Conservation (phyloP, 2,329 filamentous ascomycete genomes). For the Talaromyces rugulosus region DNA sequence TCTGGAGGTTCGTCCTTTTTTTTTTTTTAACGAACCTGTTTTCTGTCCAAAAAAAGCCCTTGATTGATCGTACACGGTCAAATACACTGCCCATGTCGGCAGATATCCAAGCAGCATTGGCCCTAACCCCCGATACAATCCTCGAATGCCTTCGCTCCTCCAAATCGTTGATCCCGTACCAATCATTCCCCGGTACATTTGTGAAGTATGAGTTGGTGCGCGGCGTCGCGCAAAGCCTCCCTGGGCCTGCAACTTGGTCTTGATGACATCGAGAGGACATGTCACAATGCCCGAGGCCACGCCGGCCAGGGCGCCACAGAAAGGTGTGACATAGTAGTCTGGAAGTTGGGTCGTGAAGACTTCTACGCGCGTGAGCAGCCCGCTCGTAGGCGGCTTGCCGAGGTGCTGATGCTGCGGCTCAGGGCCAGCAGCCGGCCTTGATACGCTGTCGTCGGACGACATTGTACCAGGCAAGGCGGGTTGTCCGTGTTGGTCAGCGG, state of each 20-base stretch:
- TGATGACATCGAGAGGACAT: conserved; percentile 97
- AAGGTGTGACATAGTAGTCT: conserved; percentile 64
- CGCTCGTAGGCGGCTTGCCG: conserved; percentile 20
- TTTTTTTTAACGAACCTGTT: conserved; percentile 46
- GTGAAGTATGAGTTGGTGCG: conserved; percentile 40
- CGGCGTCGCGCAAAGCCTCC: conserved; percentile 64
- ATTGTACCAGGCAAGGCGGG: conserved; percentile 42
- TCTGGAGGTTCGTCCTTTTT: background rate
- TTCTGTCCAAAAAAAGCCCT: conserved; percentile 68
- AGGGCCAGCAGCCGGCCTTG: conserved; percentile 28
- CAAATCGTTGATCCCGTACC: conserved; percentile 85
- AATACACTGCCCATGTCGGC: conserved; percentile 97
- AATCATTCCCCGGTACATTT: conserved; percentile 76
- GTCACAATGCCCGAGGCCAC: conserved; percentile 92
- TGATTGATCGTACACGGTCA: conserved; percentile 90
- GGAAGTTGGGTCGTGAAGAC: conserved; percentile 48
- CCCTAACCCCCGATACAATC: conserved; percentile 88
- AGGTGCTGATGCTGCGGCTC: conserved; percentile 22
- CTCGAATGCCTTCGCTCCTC: conserved; percentile 79
- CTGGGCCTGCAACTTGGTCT: conserved; percentile 95
- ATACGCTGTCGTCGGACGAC: conserved; percentile 42
- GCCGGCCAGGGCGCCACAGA: conserved; percentile 83
- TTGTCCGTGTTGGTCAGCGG: conserved; percentile 37
- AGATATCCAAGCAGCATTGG: conserved; percentile 94
- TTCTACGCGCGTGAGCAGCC: conserved; percentile 34